A percentile compares a stretch with the other conserved stretches of the same genome.
Evolutionary conservation across 108 stramenopile genomes (phyloP).

Genomic region (Cyclotella cryptica): DNA sequence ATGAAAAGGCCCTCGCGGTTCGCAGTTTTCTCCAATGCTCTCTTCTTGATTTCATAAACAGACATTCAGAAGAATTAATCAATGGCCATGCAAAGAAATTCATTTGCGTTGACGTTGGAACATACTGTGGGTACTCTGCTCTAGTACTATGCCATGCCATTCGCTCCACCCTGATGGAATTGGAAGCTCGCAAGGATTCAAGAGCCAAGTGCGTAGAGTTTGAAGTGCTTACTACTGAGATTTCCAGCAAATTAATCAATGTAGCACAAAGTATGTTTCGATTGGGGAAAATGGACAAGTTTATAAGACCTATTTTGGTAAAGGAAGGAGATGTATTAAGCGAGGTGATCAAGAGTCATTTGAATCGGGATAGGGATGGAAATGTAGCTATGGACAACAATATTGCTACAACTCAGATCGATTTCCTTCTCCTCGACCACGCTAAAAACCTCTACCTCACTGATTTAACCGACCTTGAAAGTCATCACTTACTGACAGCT

Average conservation of each 20-base stretch:
- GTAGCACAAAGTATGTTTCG: constrained; percentile 38
- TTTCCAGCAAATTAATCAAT: constrained; percentile 38
- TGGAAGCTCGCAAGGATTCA: neutral
- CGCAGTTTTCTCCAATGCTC: constrained; percentile 39
- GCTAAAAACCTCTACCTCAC: constrained; percentile 82
- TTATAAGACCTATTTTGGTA: constrained; percentile 39
- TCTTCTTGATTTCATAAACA: constrained; percentile 8
- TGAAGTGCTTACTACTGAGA: constrained; percentile 41
- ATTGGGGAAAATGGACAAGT: constrained; percentile 42
- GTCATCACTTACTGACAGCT: constrained; percentile 32
- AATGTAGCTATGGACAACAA: too few relatives aligned
- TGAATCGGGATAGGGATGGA: neutral
- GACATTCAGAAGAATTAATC: constrained; percentile 4
- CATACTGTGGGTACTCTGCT: constrained; percentile 89
- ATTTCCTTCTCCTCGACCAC: constrained; percentile 91
- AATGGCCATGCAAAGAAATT: constrained; percentile 28
- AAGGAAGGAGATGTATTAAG: constrained; percentile 17
- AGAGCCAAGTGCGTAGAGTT: constrained; percentile 28
- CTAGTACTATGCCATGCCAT: constrained; percentile 59
- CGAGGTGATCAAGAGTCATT: constrained; percentile 13
- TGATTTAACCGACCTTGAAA: constrained; percentile 72
- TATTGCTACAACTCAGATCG: constrained; percentile 27
- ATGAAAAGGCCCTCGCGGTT: constrained; percentile 70
- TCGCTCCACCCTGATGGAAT: constrained; percentile 2
- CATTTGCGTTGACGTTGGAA: constrained; percentile 78